Base-by-base conservation (phyloP, 306 rosid species). In the Purshia tridentata region DNA sequence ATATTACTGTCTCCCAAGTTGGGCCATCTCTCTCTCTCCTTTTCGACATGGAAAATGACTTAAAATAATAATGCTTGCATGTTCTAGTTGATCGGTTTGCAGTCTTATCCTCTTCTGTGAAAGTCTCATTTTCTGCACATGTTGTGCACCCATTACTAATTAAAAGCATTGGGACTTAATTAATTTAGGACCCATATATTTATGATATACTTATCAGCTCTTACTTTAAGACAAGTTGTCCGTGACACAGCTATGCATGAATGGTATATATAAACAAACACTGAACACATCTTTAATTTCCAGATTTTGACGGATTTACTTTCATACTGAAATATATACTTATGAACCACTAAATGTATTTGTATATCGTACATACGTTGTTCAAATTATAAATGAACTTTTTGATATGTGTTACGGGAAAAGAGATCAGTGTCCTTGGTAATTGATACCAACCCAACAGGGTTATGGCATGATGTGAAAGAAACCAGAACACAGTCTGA, bases 1-100 rank as follows among this genome's bases (percentile, higher is more conserved):
- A 39, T 10, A 12, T 11, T 53, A 35, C 61, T 37, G 61, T 69
- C 73, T 51, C 37, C 49, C 42, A 35, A 51, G 47, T 70, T 57
- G 74, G 74, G 64, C 41, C 14, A 70, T 41, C 22, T n/a, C 13
- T 37, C 13, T 37, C 19, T 37, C 50, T 6, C 15, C 20, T 6
- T 68, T 19, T 16, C 52, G 45, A 50, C 18, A 8, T 46, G 22
- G 18, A 42, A 42, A 55, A 69, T 53, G 63, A 40, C n/a, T 39
- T 41, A 53, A 70, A 7, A 53, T 29, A 50, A 53, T 41, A 42
- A 6, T 20, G 49, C 2, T 50, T 52, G 49, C 67, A 63, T 54
- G 22, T 41, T 52, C 52, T 19, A 41, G 14, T 55, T 41, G 35
- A 29, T 29, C 74, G 19, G 19, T 55, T 54, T 41, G 23, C 15